Evolutionary conservation across 2,329 filamentous ascomycete genomes (phyloP).

Genomic region (Phialophora verrucosa): DNA sequence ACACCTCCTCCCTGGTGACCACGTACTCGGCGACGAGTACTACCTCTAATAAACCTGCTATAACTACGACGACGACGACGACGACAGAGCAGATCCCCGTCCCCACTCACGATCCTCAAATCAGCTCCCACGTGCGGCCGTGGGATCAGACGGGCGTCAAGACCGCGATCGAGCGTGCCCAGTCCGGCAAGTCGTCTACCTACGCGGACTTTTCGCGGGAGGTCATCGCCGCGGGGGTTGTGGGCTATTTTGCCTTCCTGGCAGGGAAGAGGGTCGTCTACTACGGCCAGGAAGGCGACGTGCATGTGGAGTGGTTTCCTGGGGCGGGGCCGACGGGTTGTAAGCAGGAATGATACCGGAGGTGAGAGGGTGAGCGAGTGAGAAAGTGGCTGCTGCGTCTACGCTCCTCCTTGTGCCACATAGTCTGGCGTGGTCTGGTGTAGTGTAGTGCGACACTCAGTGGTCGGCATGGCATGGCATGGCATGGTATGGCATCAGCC

Average conservation of each 20-base stretch:
- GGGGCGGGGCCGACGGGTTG: not conserved
- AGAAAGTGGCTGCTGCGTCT: no score
- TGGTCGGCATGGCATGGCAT: no score
- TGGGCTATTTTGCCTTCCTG: conserved; percentile 25
- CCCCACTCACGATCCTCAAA: not conserved
- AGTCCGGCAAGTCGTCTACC: conserved; percentile 1
- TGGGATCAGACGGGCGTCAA: conserved; percentile 4
- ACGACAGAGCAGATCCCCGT: conserved; percentile 15
- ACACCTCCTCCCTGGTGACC: conserved; percentile 8
- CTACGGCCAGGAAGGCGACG: conserved; percentile 17
- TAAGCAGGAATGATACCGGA: not conserved
- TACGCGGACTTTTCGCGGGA: conserved; percentile 24
- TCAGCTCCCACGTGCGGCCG: not conserved
- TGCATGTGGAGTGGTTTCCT: conserved; percentile 25
- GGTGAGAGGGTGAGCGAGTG: no score
- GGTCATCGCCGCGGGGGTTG: conserved; percentile 20
- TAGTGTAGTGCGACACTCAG: no score
- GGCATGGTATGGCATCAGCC: no score
- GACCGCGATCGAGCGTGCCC: conserved; percentile 10
- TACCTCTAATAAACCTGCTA: not conserved
- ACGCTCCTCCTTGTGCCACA: no score
- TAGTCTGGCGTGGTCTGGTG: no score
- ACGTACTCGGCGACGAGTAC: not conserved
- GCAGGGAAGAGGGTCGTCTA: conserved; percentile 22
- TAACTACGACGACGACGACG: not conserved